Evolutionary conservation across 371 early-diverging fungal species (phyloP).

Genomic region (Coemansia sp.): DNA sequence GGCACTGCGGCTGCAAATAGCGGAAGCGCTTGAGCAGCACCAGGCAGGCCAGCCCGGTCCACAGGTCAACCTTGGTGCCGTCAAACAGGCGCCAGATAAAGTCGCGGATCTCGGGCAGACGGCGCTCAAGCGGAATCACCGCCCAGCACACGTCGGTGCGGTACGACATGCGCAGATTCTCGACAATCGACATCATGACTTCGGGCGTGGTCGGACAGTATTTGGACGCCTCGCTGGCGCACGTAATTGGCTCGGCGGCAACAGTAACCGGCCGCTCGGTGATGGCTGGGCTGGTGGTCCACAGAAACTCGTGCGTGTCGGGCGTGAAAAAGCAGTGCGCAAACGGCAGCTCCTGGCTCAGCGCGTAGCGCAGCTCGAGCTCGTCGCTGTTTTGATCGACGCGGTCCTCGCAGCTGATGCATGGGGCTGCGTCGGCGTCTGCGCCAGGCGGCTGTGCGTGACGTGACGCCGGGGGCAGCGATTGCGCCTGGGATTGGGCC

Average conservation of each 20-base stretch:
- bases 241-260: slow-evolving; percentile 1
- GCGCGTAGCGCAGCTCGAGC: background rate
- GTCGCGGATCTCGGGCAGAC: slow-evolving; percentile 23
- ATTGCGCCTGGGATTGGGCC: background rate
- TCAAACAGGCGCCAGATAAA: slow-evolving; percentile 42
- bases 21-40: slow-evolving; percentile 24
- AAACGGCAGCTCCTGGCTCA: slow-evolving; percentile 24
- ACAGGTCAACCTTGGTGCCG: slow-evolving; percentile 20
- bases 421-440: background rate
- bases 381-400: background rate
- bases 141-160: slow-evolving; percentile 21
- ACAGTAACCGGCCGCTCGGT: slow-evolving; percentile 5
- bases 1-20: background rate
- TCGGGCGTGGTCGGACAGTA: slow-evolving; percentile 31
- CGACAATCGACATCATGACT: slow-evolving; percentile 22
- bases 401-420: background rate
- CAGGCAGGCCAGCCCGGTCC: slow-evolving; percentile 34
- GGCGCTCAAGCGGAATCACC: slow-evolving; percentile 21
- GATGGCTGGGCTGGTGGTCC: slow-evolving; percentile 4
- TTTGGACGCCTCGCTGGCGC: background rate
- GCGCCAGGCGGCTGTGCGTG: too few species aligned
- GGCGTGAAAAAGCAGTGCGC: slow-evolving; percentile 24
- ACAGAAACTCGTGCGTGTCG: slow-evolving; percentile 23
- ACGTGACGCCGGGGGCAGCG: too few species aligned
- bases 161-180: slow-evolving; percentile 21